Evolutionary conservation across 345 rosid genomes (phyloP).

Genomic region (Eucalyptus curtisii): DNA sequence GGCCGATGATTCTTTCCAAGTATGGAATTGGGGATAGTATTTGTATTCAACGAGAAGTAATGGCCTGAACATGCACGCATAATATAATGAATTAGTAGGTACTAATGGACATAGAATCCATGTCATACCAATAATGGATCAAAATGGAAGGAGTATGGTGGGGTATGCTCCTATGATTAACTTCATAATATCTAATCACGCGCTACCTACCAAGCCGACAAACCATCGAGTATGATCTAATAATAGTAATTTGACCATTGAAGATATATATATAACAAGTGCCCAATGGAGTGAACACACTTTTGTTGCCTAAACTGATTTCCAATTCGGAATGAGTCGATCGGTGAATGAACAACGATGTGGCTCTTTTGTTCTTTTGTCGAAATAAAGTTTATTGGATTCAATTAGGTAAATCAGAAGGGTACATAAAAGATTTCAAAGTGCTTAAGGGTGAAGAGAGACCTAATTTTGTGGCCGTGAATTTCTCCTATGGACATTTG

Average conservation of each 20-base stretch:
- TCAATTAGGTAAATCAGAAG: not conserved
- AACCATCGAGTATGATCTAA: not conserved
- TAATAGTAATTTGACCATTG: not conserved
- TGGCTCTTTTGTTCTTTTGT: not conserved
- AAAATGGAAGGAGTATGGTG: not conserved
- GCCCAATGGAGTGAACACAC: not conserved
- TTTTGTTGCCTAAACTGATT: not conserved
- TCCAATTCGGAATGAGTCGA: not conserved
- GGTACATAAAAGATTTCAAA: not conserved
- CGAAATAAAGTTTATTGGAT: not conserved
- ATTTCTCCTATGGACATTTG: not conserved
- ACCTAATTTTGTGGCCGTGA: not conserved
- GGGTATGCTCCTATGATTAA: not conserved
- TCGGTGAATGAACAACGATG: not conserved
- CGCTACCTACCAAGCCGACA: not conserved
- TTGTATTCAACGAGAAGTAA: not conserved
- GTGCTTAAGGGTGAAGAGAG: not conserved
- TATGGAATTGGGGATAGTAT: not conserved
- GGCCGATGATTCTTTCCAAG: not conserved
- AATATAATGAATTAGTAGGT: not conserved
- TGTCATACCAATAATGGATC: not conserved
- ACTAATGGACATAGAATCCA: not conserved
- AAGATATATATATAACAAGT: not conserved
- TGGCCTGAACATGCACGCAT: not conserved
- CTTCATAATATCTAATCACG: not conserved